Evolutionary conservation across 2,329 filamentous ascomycete species (phyloP), one percentile per base, ranked within the genome.

Genomic region (Hypoxylon sp.): DNA sequence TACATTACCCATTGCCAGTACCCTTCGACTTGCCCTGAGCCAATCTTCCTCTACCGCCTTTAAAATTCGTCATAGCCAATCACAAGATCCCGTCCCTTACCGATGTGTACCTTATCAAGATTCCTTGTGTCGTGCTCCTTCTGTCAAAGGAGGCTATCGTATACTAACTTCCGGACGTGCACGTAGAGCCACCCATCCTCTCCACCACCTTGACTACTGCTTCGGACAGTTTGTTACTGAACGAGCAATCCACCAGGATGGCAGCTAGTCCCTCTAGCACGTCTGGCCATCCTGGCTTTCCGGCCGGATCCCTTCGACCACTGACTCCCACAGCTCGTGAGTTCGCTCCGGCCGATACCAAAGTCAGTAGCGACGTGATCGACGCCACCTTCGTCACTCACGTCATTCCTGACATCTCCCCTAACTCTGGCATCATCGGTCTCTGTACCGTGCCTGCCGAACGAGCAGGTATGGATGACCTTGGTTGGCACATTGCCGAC

Each of bases 401-500:
- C 19, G 63, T 62, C 0, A 23, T 76, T 21, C 75, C 75, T 0
- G 72, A 73, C 28, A 61, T 71, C 23, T 56, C 65, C n/a, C 45
- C 50, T 1, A 43, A 61, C 14, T 57, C 70, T 2, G 60, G 66
- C 5, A 43, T 78, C 6, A 32, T 78, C 36, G 76, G 64, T 10
- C 60, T 78, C 13, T 78, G 76, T 34, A 63, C 75, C 14, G 73
- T 78, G 0, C 70, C 76, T 5, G n/a, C 56, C 5, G 63, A 72
- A 0, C 65, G 67, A 43, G 71, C 74, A 11, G 72, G 63, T 28
- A 70, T 66, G 28, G 51, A 74, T 19, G 69, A 77, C 32, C 65
- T 75, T 6, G 76, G 76, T 14, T 76, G 73, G 72, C 74, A 77
- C 43, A 59, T 78, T 23, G 49, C 72, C 11, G 74, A 77, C 52